These are phyloP conservation scores for Cryptosporidium bovis DNA, from an alignment of 169 alveolate species.

Conservation along the genomic window DNA sequence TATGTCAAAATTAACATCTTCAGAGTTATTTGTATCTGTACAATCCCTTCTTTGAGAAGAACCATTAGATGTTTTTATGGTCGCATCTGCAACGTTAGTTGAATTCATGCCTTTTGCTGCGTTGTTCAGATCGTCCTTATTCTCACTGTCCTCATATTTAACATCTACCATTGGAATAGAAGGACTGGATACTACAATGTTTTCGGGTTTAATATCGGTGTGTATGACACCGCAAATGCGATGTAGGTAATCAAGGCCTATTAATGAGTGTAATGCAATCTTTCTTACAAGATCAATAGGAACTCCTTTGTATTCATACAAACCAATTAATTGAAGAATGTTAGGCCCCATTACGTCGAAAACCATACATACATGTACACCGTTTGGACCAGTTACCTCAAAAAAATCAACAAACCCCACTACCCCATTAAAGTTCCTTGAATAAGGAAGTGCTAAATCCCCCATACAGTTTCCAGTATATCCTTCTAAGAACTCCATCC, in stretches of 20 bases:
- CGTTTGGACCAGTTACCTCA: slow-evolving; percentile 96
- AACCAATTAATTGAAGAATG: slow-evolving; percentile 94
- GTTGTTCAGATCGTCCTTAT: background rate
- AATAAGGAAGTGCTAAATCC: slow-evolving; percentile 35
- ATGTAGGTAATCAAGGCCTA: slow-evolving; percentile 97
- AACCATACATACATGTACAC: slow-evolving; percentile 97
- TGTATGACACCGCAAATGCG: slow-evolving; percentile 96
- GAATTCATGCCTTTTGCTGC: background rate
- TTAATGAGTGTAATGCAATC: slow-evolving; percentile 95
- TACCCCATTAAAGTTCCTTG: slow-evolving; percentile 84
- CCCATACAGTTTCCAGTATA: slow-evolving; percentile 19
- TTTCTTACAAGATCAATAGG: slow-evolving; percentile 94
- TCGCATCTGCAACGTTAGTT: background rate
- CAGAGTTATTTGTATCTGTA: background rate
- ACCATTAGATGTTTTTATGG: background rate
- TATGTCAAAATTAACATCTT: background rate
- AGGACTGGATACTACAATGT: slow-evolving; percentile 85
- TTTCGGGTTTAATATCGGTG: slow-evolving; percentile 99
- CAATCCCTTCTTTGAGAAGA: background rate
- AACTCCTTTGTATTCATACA: slow-evolving; percentile 95
- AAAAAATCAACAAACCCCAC: slow-evolving; percentile 94
- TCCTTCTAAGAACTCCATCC: slow-evolving; percentile 80
- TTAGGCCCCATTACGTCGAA: slow-evolving; percentile 98
- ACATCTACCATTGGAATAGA: slow-evolving; percentile 54
- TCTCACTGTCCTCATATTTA: slow-evolving; percentile 74